Evolutionary conservation across 164 flowering plant species (phyloP).

Genomic region (Macadamia integrifolia): DNA sequence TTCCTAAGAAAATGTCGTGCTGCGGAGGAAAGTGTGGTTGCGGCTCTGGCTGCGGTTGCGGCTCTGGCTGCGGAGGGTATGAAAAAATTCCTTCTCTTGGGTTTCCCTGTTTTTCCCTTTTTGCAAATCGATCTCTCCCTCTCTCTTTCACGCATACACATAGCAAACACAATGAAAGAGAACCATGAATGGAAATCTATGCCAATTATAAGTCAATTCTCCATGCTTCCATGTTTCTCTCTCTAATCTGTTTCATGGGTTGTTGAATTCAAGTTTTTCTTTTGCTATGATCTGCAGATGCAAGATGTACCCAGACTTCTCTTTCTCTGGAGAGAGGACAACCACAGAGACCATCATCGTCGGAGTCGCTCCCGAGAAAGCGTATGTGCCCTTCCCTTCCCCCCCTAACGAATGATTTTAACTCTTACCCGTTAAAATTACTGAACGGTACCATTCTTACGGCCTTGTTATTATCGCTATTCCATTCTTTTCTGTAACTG

Average conservation of each 20-base stretch:
- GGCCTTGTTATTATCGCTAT: too few species aligned
- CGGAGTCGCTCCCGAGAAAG: conserved; percentile 27
- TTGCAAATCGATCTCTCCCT: too few species aligned
- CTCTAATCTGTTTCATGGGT: too few species aligned
- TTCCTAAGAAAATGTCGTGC: conserved; percentile 45
- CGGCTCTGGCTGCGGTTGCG: conserved; percentile 56
- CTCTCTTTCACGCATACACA: too few species aligned
- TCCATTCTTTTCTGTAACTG: too few species aligned
- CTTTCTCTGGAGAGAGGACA: conserved; percentile 17
- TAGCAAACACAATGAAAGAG: too few species aligned
- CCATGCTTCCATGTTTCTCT: too few species aligned
- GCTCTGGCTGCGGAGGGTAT: conserved; percentile 50
- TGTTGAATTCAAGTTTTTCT: not conserved
- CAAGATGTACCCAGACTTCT: conserved; percentile 36
- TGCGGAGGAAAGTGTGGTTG: conserved; percentile 73
- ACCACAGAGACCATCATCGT: conserved; percentile 19
- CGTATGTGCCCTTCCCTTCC: conserved; percentile 2
- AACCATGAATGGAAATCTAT: too few species aligned
- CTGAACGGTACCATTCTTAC: too few species aligned
- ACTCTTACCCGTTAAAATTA: too few species aligned
- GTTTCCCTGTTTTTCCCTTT: not conserved
- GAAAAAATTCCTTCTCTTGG: not conserved
- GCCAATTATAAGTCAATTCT: too few species aligned
- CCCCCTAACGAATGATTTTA: too few species aligned
- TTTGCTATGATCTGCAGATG: conserved; percentile 24